phyloP scores from a whole-genome alignment of 768 basidiomycete genomes.

The Cystobasidium tubakii region DNA sequence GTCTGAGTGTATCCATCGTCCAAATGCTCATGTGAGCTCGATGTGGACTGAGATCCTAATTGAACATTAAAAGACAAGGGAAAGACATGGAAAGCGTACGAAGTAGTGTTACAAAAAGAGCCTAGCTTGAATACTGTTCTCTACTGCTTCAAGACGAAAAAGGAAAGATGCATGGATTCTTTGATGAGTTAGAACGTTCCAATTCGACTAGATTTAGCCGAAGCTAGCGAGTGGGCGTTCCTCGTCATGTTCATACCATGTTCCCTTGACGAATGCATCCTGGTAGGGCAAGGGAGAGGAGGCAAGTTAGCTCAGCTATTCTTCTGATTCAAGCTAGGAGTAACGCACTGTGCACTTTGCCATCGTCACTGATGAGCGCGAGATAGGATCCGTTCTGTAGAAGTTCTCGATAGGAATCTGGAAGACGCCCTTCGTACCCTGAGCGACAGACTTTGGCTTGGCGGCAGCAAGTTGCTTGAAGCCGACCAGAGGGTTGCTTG shows the following conservation, averaged over 20 bases:
- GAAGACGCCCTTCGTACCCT: slow-evolving; percentile 53
- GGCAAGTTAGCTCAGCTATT: background rate
- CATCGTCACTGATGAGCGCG: slow-evolving; percentile 63
- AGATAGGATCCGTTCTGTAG: slow-evolving; percentile 93
- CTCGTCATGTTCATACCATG: slow-evolving; percentile 14
- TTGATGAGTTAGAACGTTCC: background rate
- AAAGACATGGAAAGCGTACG: background rate
- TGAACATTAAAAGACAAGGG: background rate
- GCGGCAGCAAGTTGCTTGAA: slow-evolving; percentile 39
- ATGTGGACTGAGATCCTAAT: background rate
- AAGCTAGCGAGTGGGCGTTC: slow-evolving; percentile 24
- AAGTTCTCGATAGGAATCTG: slow-evolving; percentile 82
- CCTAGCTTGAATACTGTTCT: background rate
- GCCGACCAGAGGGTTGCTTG: slow-evolving; percentile 53
- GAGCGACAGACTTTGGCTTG: slow-evolving; percentile 20
- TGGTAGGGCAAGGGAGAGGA: background rate
- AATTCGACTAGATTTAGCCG: background rate
- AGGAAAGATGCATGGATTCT: background rate
- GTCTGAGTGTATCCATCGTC: too few species aligned
- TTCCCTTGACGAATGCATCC: slow-evolving; percentile 35
- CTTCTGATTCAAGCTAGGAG: slow-evolving; percentile 18
- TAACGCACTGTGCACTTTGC: slow-evolving; percentile 49
- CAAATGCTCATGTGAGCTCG: background rate
- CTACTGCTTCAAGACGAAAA: background rate
- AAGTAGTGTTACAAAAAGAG: background rate